Conservation (phyloP, 805 yeast genomes). For the Candida glaebosa region DNA sequence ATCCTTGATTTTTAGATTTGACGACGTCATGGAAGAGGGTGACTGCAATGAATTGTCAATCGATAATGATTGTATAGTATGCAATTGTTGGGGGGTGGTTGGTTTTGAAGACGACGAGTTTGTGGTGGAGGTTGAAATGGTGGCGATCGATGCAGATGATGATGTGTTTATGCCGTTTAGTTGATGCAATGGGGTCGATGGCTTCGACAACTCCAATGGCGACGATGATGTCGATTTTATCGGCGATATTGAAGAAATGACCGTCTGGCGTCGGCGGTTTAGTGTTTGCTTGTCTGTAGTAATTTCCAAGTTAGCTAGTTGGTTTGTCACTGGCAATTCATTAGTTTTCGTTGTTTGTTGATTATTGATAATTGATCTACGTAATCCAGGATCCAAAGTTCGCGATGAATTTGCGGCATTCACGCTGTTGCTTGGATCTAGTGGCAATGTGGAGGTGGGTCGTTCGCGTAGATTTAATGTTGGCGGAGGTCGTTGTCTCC, state of each 20-base stretch:
- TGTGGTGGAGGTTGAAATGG: background rate
- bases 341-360: background rate
- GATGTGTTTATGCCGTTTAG: no score
- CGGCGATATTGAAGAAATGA: conserved; percentile 41
- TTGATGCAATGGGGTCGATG: conserved; percentile 5
- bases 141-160: background rate
- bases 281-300: background rate
- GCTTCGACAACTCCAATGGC: conserved; percentile 11
- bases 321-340: background rate
- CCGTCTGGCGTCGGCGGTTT: conserved; percentile 35
- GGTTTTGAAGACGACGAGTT: background rate
- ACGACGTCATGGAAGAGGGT: conserved; percentile 31
- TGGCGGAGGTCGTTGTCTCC: conserved; percentile 31
- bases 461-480: conserved; percentile 17
- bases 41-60: conserved; percentile 8
- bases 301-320: background rate
- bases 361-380: background rate
- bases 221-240: conserved; percentile 27
- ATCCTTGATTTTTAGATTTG: conserved; percentile 24
- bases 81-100: conserved; percentile 5
- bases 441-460: conserved; percentile 1
- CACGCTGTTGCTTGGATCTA: conserved; percentile 8
- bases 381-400: background rate
- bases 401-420: background rate
- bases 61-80: background rate